A percentile compares a stretch with the other conserved stretches of the same genome.
These are phyloP conservation scores for Catharanthus roseus DNA, from an alignment of 257 asterid species.

Conservation along the genomic window DNA sequence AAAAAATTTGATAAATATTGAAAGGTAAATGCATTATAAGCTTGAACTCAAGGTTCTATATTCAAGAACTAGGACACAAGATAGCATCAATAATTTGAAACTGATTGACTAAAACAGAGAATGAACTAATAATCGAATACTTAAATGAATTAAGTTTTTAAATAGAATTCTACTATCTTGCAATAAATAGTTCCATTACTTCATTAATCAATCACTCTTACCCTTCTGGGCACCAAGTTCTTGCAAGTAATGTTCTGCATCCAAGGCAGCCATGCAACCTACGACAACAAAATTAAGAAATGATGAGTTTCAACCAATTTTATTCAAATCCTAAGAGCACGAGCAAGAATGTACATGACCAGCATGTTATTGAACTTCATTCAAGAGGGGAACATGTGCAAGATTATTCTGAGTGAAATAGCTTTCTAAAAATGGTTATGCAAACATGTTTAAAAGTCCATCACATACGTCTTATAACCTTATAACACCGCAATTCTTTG, in stretches of 20 bases:
- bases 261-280: slow-evolving; percentile 98
- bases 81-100: background rate
- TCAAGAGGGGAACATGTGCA: too few species aligned
- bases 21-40: background rate
- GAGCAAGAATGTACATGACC: background rate
- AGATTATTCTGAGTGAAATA: background rate
- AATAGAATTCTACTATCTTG: background rate
- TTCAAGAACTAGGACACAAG: background rate
- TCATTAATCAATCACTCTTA: slow-evolving; percentile 70
- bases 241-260: slow-evolving; percentile 96
- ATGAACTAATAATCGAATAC: background rate
- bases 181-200: slow-evolving; percentile 21
- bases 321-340: background rate
- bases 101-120: background rate
- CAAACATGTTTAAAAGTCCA: background rate
- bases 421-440: background rate
- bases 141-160: background rate
- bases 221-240: slow-evolving; percentile 84
- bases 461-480: background rate
- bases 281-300: slow-evolving; percentile 8
- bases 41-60: background rate
- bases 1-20: too few species aligned
- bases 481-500: background rate
- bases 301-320: background rate
- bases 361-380: background rate